Base-by-base conservation (phyloP, 768 basidiomycete genomes). In the Pholiota conissans region DNA sequence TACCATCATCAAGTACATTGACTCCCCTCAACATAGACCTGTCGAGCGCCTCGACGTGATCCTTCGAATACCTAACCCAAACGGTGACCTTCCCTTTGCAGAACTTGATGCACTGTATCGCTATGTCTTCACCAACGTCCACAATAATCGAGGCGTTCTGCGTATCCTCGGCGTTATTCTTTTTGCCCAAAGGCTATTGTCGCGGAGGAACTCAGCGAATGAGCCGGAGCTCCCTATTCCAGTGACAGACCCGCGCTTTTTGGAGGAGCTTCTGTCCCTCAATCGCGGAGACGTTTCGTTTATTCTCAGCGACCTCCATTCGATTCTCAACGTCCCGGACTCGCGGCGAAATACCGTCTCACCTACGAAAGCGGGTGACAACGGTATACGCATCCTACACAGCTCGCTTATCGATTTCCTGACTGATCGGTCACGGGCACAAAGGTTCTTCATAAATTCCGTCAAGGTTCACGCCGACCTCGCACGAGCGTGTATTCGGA, bases 391-490 rank as follows among this genome's bases (percentile, higher is more conserved):
- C 10, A 68, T 68, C 22, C 57, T 68, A 10, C 67, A 69, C 37
- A 59, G 49, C 54, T 66, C 65, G 9, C 65, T 69, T 22, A 62
- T 65, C 58, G 68, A 69, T 59, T 69, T 69, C 55, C 56, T 69
- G 35, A 66, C 65, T 24, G 68, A 69, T 60, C 65, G 66, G 45
- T 64, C 63, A 14, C 58, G 68, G 11, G 66, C 68, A 16, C 66
- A 63, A 3, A 57, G 59, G 49, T 66, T 67, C 52, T 69, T 69
- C 35, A 67, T 69, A 40, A 68, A 69, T 37, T 65, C 65, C 5
- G 67, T 66, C 45, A 68, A 69, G 40, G 67, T 66, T 2, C 69
- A 70, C 53, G 67, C 69, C 20, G 69, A 70, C 40, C 63, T 69
- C 34, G 68, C 66, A 16, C 49, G 68, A 24, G 62, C 65, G 10